Evolutionary conservation across 129 eudicot genomes (phyloP), one percentile per base, ranked within the genome.

Genomic region (Silybum marianum): DNA sequence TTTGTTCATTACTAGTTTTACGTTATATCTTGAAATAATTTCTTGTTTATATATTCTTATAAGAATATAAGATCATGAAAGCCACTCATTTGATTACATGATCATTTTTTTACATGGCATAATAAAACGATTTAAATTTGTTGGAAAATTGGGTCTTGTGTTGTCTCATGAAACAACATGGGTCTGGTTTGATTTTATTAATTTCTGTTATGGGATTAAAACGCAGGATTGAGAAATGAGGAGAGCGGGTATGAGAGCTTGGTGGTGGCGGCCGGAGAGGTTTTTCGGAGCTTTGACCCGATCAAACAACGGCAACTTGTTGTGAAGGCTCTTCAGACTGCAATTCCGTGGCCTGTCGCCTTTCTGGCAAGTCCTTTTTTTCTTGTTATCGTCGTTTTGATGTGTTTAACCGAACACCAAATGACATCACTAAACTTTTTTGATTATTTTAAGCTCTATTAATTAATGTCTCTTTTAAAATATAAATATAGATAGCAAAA

Each of bases 211-310:
- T 13, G 71, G 81, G 23, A 13, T 2, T 19, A 63, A 73, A 67
- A 74, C 39, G 30, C n/a, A 74, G 99, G 97, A 69, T n/a, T 78
- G 28, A 84, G 44, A 75, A 88, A 85, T 69, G 80, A 78, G 7
- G 88, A 90, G 82, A 85, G 78, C 4, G 97, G 97, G 46, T 95
- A 92, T 30, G 97, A 87, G 16, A 88, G 99, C 78, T 82, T 95
- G 77, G 87, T 92, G 83, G 91, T 87, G 80, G 92, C 93, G 1
- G 85, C 97, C 24, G 71, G 60, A 39, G 86, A 65, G 51, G 86
- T 87, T 54, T 80, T 78, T 18, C 60, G 67, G 60, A 69, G 80
- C 38, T 91, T 87, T 82, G 86, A 76, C 69, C 86, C 90, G 9
- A 77, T n/a, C 58, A 76, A 85, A 75, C 99, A 95, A 73, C 86